Percentiles rank a stretch among this genome's conserved stretches.
These are phyloP conservation scores for Monilinia polystroma DNA, from an alignment of 2,329 filamentous ascomycete genomes.

Conservation along the genomic window DNA sequence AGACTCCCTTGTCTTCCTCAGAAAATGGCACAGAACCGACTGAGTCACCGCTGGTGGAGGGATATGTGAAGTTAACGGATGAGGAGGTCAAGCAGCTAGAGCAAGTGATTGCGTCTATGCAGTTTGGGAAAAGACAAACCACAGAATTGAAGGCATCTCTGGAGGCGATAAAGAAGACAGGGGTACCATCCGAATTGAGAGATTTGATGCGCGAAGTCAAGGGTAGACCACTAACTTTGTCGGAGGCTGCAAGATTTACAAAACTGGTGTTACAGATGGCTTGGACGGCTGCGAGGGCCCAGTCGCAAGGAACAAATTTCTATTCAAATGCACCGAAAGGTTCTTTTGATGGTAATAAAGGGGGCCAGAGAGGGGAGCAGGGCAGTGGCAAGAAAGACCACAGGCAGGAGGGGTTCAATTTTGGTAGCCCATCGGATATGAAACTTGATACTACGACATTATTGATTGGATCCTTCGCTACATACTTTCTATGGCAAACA, in stretches of 20 bases:
- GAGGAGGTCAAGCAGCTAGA: slow-evolving; percentile 59
- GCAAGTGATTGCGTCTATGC: slow-evolving; percentile 55
- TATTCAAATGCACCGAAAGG: slow-evolving; percentile 27
- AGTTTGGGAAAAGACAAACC: slow-evolving; percentile 60
- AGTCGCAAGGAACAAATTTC: slow-evolving; percentile 36
- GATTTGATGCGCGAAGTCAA: slow-evolving; percentile 41
- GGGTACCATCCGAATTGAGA: slow-evolving; percentile 61
- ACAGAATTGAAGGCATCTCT: slow-evolving; percentile 59
- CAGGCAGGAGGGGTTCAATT: slow-evolving; percentile 40
- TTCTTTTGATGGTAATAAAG: slow-evolving; percentile 25
- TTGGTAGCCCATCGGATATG: slow-evolving; percentile 27
- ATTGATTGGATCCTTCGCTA: slow-evolving; percentile 54
- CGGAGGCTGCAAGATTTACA: slow-evolving; percentile 37
- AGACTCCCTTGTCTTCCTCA: slow-evolving; percentile 42
- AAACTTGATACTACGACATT: slow-evolving; percentile 38
- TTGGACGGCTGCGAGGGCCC: slow-evolving; percentile 36
- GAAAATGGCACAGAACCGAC: slow-evolving; percentile 36
- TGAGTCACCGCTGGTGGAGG: slow-evolving; percentile 33
- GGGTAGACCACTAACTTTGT: slow-evolving; percentile 35
- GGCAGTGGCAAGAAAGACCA: slow-evolving; percentile 30
- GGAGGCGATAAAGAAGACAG: slow-evolving; percentile 63
- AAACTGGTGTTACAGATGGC: slow-evolving; percentile 41
- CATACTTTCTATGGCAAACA: slow-evolving; percentile 62
- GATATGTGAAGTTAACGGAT: slow-evolving; percentile 46
- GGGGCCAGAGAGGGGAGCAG: neutral